Evolutionary conservation across 495 filamentous ascomycete species (phyloP).

Genomic region (Aspergillus steynii): DNA sequence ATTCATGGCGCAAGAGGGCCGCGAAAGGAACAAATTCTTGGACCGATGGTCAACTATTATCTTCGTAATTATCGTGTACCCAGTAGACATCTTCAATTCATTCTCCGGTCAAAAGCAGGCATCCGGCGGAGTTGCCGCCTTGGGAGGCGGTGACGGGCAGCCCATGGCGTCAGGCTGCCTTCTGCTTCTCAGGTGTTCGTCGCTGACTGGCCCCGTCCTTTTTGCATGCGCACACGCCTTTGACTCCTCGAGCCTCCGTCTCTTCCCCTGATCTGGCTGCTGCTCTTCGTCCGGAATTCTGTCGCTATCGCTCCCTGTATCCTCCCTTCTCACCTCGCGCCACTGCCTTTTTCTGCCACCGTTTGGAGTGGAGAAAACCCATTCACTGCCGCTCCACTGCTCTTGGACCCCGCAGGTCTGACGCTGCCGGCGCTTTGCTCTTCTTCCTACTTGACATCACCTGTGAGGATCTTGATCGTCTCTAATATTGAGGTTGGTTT

Average conservation of each 20-base stretch:
- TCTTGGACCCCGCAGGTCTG: background rate
- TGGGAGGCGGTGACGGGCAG: slow-evolving; percentile 5
- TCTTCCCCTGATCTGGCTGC: background rate
- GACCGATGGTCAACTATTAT: no score
- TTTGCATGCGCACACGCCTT: background rate
- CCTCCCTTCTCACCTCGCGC: background rate
- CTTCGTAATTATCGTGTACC: no score
- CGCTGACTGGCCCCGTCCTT: background rate
- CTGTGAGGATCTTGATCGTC: background rate
- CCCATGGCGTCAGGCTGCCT: slow-evolving; percentile 18
- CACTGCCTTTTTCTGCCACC: background rate
- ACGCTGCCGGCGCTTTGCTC: background rate
- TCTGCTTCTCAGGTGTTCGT: slow-evolving; percentile 8
- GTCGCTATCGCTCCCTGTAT: background rate
- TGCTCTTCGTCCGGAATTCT: background rate
- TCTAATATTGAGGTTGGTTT: background rate
- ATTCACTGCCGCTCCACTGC: background rate
- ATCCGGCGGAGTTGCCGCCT: background rate
- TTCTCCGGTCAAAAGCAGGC: background rate
- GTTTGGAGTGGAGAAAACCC: background rate
- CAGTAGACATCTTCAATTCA: no score
- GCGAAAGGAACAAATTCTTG: background rate
- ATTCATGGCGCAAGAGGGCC: slow-evolving; percentile 9
- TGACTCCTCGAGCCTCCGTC: background rate
- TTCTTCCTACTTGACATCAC: background rate